Percentiles rank a stretch among this genome's conserved stretches.
Evolutionary conservation across 2,329 filamentous ascomycete species (phyloP).

Genomic region (Pyrenophora tritici-repentis): DNA sequence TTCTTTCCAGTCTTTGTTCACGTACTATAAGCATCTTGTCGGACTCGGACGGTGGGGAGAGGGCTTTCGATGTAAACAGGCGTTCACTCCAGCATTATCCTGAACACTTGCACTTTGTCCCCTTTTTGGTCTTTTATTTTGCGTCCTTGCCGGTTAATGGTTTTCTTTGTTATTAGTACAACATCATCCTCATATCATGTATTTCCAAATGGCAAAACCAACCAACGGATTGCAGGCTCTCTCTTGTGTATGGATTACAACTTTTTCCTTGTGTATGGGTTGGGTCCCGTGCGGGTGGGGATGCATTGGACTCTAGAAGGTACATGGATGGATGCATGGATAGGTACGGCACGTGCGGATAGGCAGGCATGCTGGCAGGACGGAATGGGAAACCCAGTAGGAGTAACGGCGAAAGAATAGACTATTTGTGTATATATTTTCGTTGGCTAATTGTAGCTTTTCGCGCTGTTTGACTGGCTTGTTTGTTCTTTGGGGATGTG

Average conservation of each 20-base stretch:
- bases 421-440: slow-evolving; percentile 1
- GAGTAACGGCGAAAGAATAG: slow-evolving; percentile 6
- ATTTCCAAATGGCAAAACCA: background rate
- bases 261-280: slow-evolving; percentile 2
- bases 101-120: slow-evolving; percentile 6
- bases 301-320: background rate
- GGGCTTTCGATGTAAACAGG: slow-evolving; percentile 18
- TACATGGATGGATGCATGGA: background rate
- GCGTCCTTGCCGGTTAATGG: slow-evolving; percentile 18
- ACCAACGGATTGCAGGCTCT: slow-evolving; percentile 6
- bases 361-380: background rate
- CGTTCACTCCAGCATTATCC: slow-evolving; percentile 6
- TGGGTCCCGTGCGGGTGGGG: background rate
- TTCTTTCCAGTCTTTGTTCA: slow-evolving; percentile 22
- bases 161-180: slow-evolving; percentile 18
- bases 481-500: too few species aligned
- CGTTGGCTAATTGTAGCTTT: too few species aligned
- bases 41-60: background rate
- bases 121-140: background rate
- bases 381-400: background rate
- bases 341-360: too few species aligned
- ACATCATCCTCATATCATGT: background rate
- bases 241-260: too few species aligned
- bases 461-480: too few species aligned
- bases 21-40: slow-evolving; percentile 32